Base-by-base conservation (phyloP, 2,329 filamentous ascomycete species). In the Neophaeococcomyces mojaviensis region DNA sequence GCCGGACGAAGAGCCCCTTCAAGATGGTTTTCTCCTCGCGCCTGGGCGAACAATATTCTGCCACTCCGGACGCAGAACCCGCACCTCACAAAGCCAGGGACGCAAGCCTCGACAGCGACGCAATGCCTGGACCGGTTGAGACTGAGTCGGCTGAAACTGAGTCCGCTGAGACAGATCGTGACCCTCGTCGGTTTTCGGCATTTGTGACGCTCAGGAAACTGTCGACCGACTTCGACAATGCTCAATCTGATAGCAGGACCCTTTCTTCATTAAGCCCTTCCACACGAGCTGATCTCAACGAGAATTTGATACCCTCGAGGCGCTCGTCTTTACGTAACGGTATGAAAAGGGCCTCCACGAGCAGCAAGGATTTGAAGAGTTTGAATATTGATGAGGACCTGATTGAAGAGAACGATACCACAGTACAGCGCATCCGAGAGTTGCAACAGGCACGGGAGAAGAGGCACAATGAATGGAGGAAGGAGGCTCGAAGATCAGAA, bases 381-480 rank as follows among this genome's bases (percentile, higher is more conserved):
- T 61, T 61, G 28, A 63, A 68, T 42, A 58, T 64, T 36, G 64
- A 68, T 16, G 59, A 62, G 39, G 65, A 64, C 10, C 57, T 63
- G 30, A 61, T 61, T 7, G 68, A 67, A 39, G 59, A 71, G 69
- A 74, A 78, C 22, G 77, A 73, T 52, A 69, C 77, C 33, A 77
- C 81, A 5, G 75, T 73, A 30, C 72, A 72, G 46, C 67, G 74
- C 35, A 81, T 81, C 41, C 70, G 72, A 55, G 69, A 81, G 55
- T 59, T 81, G 26, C 74, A 74, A 56, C 71, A 76, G 53, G 74
- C 76, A 51, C 76, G 78, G 52, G 68, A 76, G 60, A 68, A 70
- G 55, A 52, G 55, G 5, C 54, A 57, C 33, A 52, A 44, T 32
- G 59, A 61, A 50, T 49, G 55, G 52, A 48, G 53, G 24, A 58